Conservation (phyloP, 2,329 filamentous ascomycete genomes). For the Botrytis cinerea region DNA sequence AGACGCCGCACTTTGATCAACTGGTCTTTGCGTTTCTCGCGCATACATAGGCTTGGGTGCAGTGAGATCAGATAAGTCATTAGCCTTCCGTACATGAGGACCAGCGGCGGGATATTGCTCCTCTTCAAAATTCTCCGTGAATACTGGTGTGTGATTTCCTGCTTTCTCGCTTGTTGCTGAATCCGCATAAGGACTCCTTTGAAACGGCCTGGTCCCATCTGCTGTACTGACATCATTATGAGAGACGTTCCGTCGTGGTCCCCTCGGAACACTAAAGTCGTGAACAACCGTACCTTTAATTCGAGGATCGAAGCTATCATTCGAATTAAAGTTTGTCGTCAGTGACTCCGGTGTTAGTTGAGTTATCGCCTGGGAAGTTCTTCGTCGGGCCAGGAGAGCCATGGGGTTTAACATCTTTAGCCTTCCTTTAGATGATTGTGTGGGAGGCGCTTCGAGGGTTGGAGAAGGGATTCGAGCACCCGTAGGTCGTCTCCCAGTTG, state of each 20-base stretch:
- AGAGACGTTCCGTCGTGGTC: constrained; percentile 46
- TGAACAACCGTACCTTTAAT: constrained; percentile 66
- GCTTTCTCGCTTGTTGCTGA: constrained; percentile 31
- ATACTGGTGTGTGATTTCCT: constrained; percentile 54
- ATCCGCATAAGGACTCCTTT: constrained; percentile 30
- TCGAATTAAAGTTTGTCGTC: constrained; percentile 36
- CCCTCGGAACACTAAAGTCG: constrained; percentile 63
- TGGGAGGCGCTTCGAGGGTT: constrained; percentile 34
- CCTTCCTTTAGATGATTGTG: constrained; percentile 36
- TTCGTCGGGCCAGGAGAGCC: constrained; percentile 41
- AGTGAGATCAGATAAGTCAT: constrained; percentile 40
- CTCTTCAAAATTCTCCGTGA: constrained; percentile 57
- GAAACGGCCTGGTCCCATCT: constrained; percentile 28
- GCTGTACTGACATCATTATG: constrained; percentile 35
- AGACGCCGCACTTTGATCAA: constrained; percentile 28
- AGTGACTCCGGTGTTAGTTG: constrained; percentile 37
- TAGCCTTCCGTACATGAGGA: constrained; percentile 41
- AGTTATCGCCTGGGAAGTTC: constrained; percentile 40
- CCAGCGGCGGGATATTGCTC: constrained; percentile 44
- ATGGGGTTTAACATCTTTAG: constrained; percentile 46
- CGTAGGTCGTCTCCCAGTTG: constrained; percentile 33
- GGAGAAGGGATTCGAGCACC: constrained; percentile 37
- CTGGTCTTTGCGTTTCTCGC: constrained; percentile 32
- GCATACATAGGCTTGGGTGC: constrained; percentile 39
- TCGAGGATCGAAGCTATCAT: constrained; percentile 57